These are phyloP conservation scores for Fusarium agapanthi DNA, from an alignment of 2,329 filamentous ascomycete genomes.

Conservation along the genomic window DNA sequence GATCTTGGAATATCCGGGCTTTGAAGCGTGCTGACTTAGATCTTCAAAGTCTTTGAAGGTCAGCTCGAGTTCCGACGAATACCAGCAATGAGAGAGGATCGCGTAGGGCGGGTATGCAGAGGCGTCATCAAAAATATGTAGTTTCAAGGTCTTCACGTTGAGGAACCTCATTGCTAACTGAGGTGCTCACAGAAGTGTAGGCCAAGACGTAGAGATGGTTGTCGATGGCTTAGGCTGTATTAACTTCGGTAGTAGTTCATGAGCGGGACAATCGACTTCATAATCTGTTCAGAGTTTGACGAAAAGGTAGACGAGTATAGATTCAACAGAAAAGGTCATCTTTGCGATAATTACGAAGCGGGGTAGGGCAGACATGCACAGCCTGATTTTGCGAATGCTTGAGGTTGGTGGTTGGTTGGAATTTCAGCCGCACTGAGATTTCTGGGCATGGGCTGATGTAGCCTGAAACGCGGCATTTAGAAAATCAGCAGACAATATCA, in stretches of 20 bases:
- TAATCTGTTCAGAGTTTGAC: fast-evolving
- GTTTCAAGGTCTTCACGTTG: background rate
- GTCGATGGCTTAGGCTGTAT: background rate
- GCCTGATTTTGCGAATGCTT: background rate
- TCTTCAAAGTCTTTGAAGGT: background rate
- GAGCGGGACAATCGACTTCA: fast-evolving
- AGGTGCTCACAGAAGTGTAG: fast-evolving
- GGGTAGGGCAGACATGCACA: background rate
- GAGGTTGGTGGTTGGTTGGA: background rate
- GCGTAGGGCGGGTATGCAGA: background rate
- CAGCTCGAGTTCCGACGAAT: fast-evolving
- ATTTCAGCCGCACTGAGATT: background rate
- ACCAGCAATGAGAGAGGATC: background rate
- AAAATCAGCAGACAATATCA: fast-evolving
- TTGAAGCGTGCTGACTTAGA: background rate
- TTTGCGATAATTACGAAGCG: background rate
- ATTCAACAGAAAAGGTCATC: fast-evolving
- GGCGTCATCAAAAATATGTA: background rate
- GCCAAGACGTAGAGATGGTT: background rate
- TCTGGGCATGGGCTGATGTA: background rate
- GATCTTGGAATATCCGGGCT: background rate
- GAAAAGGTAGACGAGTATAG: fast-evolving
- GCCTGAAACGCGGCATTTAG: too few species aligned
- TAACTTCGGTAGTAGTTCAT: background rate
- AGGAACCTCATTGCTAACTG: background rate